phyloP scores from a whole-genome alignment of 257 asterid species.

The Solanum chiquidenum region DNA sequence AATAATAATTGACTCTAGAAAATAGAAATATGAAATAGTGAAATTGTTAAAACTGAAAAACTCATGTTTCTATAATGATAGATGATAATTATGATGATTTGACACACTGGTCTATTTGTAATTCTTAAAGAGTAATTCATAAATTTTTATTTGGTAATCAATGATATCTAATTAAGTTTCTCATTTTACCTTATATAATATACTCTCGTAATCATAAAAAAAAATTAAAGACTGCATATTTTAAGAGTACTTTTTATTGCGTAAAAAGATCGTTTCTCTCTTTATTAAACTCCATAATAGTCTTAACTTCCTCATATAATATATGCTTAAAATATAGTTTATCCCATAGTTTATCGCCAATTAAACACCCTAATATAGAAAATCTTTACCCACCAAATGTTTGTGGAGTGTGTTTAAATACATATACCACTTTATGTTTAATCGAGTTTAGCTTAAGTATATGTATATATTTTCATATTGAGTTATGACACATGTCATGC shows the following conservation, averaged over 20 bases:
- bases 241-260: background rate
- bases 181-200: background rate
- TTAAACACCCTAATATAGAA: background rate
- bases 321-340: background rate
- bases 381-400: background rate
- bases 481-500: background rate
- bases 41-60: background rate
- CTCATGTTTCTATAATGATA: background rate
- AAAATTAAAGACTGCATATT: background rate
- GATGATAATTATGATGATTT: background rate
- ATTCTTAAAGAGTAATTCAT: background rate
- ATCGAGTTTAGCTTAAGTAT: background rate
- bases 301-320: background rate
- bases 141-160: background rate
- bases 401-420: background rate
- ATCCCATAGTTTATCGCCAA: background rate
- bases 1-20: no score
- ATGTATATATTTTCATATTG: background rate
- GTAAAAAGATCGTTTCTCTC: background rate
- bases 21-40: background rate
- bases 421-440: background rate
- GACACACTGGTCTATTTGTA: background rate
- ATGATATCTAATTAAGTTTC: background rate
- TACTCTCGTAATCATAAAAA: background rate
- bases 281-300: background rate